These are phyloP conservation scores for Oryza glumipatula DNA, from an alignment of 176 grass and related monocot species.

Conservation along the genomic window DNA sequence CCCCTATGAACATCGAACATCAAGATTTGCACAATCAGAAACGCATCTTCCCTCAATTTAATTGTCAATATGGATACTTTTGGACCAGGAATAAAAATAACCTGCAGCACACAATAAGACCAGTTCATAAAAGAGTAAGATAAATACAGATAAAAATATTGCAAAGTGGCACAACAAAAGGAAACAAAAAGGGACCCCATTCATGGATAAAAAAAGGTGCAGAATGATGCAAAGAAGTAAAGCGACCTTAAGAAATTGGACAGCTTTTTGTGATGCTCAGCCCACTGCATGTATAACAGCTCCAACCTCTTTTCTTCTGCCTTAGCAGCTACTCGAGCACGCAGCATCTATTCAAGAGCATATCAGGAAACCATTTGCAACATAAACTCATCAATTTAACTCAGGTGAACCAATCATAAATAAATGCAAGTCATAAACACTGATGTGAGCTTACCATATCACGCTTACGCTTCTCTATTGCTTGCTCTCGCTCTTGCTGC, in stretches of 20 bases:
- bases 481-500: slow-evolving; percentile 83
- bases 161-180: slow-evolving; percentile 7
- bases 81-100: slow-evolving; percentile 99
- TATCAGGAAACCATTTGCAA: slow-evolving; percentile 26
- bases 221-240: slow-evolving; percentile 29
- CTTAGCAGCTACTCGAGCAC: slow-evolving; percentile 93
- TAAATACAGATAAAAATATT: slow-evolving; percentile 14
- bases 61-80: slow-evolving; percentile 99
- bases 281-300: slow-evolving; percentile 88
- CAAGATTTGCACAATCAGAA: slow-evolving; percentile 77
- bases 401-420: slow-evolving; percentile 17
- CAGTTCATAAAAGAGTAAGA: slow-evolving; percentile 28
- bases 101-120: slow-evolving; percentile 65
- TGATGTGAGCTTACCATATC: slow-evolving; percentile 64
- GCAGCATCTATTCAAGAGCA: slow-evolving; percentile 63
- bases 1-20: slow-evolving; percentile 57
- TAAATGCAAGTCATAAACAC: slow-evolving; percentile 24
- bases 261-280: slow-evolving; percentile 96
- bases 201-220: slow-evolving; percentile 8
- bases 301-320: slow-evolving; percentile 94
- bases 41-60: slow-evolving; percentile 94
- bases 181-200: slow-evolving; percentile 23
- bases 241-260: slow-evolving; percentile 96
- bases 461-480: slow-evolving; percentile 86
- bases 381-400: slow-evolving; percentile 27